Base-by-base conservation (phyloP, 129 eudicot species). In the Saposhnikovia divaricata region DNA sequence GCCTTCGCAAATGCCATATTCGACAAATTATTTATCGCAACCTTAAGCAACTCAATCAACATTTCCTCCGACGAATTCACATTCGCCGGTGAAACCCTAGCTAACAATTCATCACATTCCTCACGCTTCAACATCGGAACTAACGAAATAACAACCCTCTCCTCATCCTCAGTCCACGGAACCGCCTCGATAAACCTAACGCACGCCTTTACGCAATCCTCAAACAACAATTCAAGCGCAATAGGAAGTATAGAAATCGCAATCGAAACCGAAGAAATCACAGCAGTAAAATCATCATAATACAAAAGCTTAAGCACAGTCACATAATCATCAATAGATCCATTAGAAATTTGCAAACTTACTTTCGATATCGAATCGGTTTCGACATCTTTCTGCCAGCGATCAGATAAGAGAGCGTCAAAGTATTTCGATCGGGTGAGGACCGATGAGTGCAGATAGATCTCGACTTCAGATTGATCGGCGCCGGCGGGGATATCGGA, bases 91-190 rank as follows among this genome's bases (percentile, higher is more conserved):
- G 87, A 86, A 78, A 95, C 89, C 90, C 98, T 92, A 83, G 93
- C 88, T 28, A 92, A 81, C 43, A 95, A 85, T 42, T 89, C 92
- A 19, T 79, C 76, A 15, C 91, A 79, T 72, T 95, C 98, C 43
- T 92, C 97, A 0, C 85, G 82, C 4, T 89, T 82, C 51, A 95
- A 66, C 39, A 85, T 75, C 1, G 98, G 98, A 76, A 89, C 59
- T 43, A 95, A 75, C 53, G 81, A 82, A 48, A 95, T 43, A 1
- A 95, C 87, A n/a, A 9, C 45, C 27, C 28, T 82, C 73, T 95
- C 98, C 74, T 95, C 97, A 7, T 92, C 96, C 43, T 92, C 97
- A 2, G 87, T 87, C 98, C 98, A 95, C 19, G 98, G 98, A 68
- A 94, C 98, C 0, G 97, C 97, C 78, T 94, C 98, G 0, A 94